Conservation (phyloP, 73 alveolate genomes). For the Vitrella brassicaformis region DNA sequence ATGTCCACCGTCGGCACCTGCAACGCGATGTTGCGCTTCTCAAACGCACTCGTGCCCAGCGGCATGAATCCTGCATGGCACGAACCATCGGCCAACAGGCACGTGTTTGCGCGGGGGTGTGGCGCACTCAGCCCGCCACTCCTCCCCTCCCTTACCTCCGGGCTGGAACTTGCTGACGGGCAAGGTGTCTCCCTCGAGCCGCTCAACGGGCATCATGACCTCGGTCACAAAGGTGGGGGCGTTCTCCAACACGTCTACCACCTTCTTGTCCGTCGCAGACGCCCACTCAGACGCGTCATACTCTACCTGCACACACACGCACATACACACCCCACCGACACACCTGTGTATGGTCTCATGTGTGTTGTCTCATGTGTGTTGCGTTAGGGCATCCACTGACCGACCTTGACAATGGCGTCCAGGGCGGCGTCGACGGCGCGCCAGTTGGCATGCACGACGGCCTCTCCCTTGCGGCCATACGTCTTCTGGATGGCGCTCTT, state of each 20-base stretch:
- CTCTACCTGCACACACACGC: not conserved
- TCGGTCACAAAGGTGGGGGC: slow-evolving; percentile 5
- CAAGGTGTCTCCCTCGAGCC: slow-evolving; percentile 15
- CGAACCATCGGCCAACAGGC: no score
- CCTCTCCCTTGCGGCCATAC: slow-evolving; percentile 34
- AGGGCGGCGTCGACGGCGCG: not conserved
- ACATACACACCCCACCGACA: not conserved
- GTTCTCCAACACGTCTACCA: slow-evolving; percentile 4
- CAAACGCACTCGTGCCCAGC: slow-evolving; percentile 20
- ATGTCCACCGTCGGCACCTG: slow-evolving; percentile 14
- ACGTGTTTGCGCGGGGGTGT: no score
- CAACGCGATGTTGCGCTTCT: slow-evolving; percentile 32
- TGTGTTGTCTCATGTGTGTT: no score
- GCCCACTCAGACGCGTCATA: no score
- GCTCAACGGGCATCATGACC: slow-evolving; percentile 1
- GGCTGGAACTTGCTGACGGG: slow-evolving; percentile 25
- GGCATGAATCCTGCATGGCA: slow-evolving; percentile 32
- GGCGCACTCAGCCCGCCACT: no score
- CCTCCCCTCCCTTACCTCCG: no score
- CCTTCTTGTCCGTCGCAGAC: slow-evolving; percentile 12
- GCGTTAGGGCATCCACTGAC: no score
- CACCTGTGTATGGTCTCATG: no score
- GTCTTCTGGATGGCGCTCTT: slow-evolving; percentile 27
- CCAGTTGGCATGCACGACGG: not conserved
- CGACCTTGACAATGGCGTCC: not conserved